Conservation (phyloP, 2,329 filamentous ascomycete species). For the Ophiognomonia clavigignenti-juglandacearum region DNA sequence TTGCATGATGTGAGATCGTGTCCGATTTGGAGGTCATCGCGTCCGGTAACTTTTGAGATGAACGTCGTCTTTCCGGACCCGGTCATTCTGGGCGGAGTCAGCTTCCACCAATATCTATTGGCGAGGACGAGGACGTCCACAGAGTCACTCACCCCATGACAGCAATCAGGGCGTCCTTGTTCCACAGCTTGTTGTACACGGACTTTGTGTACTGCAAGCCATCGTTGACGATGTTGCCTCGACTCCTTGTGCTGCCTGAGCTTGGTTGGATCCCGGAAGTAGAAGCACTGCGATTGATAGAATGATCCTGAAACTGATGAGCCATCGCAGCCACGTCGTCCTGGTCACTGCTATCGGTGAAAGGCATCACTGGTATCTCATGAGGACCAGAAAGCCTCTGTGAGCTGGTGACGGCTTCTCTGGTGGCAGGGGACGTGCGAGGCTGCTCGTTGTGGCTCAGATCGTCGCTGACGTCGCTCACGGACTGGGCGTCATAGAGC, state of each 20-base stretch:
- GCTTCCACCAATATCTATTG: neutral
- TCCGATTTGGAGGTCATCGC: conserved; percentile 26
- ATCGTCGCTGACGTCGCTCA: conserved; percentile 11
- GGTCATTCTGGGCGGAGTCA: conserved; percentile 24
- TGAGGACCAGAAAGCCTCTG: conserved; percentile 8
- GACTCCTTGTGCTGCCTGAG: neutral
- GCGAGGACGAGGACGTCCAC: neutral
- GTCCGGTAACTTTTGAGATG: conserved; percentile 30
- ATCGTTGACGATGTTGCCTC: conserved; percentile 2
- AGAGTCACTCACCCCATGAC: conserved; percentile 23
- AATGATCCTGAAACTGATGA: neutral
- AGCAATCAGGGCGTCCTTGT: conserved; percentile 19
- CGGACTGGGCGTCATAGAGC: neutral
- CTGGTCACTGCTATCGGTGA: neutral
- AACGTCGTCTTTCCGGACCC: conserved; percentile 34
- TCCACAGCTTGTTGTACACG: conserved; percentile 9
- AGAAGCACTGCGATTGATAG: neutral
- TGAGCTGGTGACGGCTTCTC: neutral
- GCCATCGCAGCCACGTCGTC: neutral
- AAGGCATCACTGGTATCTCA: conserved; percentile 6
- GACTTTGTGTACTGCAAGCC: conserved; percentile 14
- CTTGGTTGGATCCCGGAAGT: neutral
- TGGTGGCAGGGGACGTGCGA: neutral
- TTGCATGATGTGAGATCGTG: conserved; percentile 29
- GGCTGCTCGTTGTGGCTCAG: neutral